Base-by-base conservation (phyloP, 371 early-diverging fungal genomes). In the Saksenaea vasiformis region DNA sequence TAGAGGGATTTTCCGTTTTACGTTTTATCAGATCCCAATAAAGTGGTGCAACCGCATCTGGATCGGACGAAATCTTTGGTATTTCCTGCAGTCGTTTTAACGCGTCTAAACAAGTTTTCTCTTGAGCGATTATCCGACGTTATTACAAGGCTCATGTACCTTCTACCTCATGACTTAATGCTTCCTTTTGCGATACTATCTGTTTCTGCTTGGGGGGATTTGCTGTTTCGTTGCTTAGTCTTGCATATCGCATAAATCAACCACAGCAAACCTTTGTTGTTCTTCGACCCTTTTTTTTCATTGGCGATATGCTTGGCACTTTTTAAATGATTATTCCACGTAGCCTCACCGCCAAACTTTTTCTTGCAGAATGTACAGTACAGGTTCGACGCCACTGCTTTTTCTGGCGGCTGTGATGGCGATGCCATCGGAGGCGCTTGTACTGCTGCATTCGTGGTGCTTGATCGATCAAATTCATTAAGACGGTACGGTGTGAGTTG, bases 271-370 rank as follows among this genome's bases (percentile, higher is more conserved):
- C 17, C 35, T 60, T 58, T 17, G 15, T 41, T 31, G 51, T 19
- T 65, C 27, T 39, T 63, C 44, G 15, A 39, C 31, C 54, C 70
- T 72, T 51, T 69, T 72, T 68, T 79, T 64, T 35, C 72, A 51
- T 73, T 78, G 5, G 78, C 73, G 47, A 78, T 64, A 58, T 80
- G 81, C 28, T 80, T 80, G 22, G 78, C 74, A 55, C 81, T 80
- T 27, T 78, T 80, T 34, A 80, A 34, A 38, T 80, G 81, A 14
- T 72, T 69, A 24, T 68, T 61, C 62, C 60, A 76, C 0, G 78
- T 80, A 15, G 73, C 65, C 15, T 66, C 69, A 38, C 78, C 78
- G 35, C 58, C 76, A 44, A 80, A 80, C 43, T 78, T 80, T 35
- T 78, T 80, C 41, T 76, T 80, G 47, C 81, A 80, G 1, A 73